Percentiles rank a stretch among this genome's conserved stretches.
These are phyloP conservation scores for Aspergillus homomorphus DNA, from an alignment of 495 filamentous ascomycete species.

Conservation along the genomic window DNA sequence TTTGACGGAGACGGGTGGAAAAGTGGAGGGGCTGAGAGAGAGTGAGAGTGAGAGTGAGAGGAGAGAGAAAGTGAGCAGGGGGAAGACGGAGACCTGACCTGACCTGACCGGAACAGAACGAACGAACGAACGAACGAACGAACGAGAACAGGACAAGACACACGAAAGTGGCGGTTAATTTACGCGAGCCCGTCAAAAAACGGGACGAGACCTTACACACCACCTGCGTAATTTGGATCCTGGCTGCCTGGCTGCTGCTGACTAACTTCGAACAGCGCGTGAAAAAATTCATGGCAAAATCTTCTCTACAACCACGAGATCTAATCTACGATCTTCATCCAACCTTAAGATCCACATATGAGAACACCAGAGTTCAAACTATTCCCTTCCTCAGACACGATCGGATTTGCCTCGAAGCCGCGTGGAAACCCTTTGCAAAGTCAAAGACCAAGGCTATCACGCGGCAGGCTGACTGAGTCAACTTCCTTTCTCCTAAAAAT, in stretches of 20 bases:
- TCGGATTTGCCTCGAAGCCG: neutral
- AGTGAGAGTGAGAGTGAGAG: conserved; percentile 18
- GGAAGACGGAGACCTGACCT: conserved; percentile 7
- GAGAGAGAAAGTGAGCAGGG: conserved; percentile 16
- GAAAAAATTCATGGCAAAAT: too few species aligned
- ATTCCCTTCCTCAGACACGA: too few species aligned
- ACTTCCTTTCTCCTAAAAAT: conserved; percentile 4
- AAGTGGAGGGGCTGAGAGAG: conserved; percentile 17
- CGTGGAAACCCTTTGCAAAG: conserved; percentile 4
- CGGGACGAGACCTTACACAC: conserved; percentile 17
- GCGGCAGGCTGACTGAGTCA: conserved; percentile 9
- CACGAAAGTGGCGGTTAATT: conserved; percentile 24
- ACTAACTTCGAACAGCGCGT: conserved; percentile 6
- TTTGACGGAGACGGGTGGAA: neutral
- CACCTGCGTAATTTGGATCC: conserved; percentile 20
- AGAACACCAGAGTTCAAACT: too few species aligned
- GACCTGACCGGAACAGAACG: conserved; percentile 18
- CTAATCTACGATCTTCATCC: too few species aligned
- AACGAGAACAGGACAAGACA: conserved; percentile 26
- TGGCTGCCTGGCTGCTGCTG: neutral
- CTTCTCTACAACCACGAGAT: too few species aligned
- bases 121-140: too few species aligned
- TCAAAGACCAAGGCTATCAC: conserved; percentile 10
- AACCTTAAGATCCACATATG: too few species aligned
- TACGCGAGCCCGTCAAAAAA: conserved; percentile 25